Evolutionary conservation across 2,329 filamentous ascomycete genomes (phyloP).

Genomic region (Calycina herbarum): DNA sequence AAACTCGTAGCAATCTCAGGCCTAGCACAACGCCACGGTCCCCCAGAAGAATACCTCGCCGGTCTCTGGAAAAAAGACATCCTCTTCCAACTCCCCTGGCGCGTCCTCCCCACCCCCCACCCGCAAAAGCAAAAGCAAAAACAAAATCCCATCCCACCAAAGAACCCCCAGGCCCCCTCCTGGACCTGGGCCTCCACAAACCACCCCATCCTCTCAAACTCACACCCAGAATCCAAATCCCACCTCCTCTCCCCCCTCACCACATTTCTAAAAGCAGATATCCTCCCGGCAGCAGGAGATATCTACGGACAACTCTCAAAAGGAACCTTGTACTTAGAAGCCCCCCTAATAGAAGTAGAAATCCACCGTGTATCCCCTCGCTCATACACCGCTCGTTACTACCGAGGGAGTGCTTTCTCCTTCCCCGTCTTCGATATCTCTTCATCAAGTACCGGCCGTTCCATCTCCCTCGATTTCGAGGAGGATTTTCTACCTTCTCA

Average conservation of each 20-base stretch:
- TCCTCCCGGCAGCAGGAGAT: slow-evolving; percentile 1
- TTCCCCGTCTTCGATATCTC: not conserved
- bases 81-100: slow-evolving; percentile 15
- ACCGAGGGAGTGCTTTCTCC: not conserved
- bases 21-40: slow-evolving; percentile 11
- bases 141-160: no score
- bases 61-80: slow-evolving; percentile 21
- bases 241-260: not conserved
- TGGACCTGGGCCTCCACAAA: slow-evolving; percentile 21
- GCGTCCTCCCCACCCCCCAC: not conserved
- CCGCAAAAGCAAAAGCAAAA: not conserved
- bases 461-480: slow-evolving; percentile 8
- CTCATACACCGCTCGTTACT: not conserved
- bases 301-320: slow-evolving; percentile 1
- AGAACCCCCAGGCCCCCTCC: slow-evolving; percentile 12
- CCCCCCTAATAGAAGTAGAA: not conserved
- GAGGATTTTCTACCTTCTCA: not conserved
- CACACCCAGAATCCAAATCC: slow-evolving; percentile 1
- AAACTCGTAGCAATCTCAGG: slow-evolving; percentile 20
- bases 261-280: not conserved
- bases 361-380: not conserved
- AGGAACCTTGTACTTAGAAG: slow-evolving; percentile 3
- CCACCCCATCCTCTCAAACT: slow-evolving; percentile 6
- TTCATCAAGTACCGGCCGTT: not conserved
- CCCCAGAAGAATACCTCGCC: slow-evolving; percentile 18